Percentiles rank a stretch among this genome's conserved stretches.
Conservation (phyloP, 257 asterid species). For the Vinca minor region DNA sequence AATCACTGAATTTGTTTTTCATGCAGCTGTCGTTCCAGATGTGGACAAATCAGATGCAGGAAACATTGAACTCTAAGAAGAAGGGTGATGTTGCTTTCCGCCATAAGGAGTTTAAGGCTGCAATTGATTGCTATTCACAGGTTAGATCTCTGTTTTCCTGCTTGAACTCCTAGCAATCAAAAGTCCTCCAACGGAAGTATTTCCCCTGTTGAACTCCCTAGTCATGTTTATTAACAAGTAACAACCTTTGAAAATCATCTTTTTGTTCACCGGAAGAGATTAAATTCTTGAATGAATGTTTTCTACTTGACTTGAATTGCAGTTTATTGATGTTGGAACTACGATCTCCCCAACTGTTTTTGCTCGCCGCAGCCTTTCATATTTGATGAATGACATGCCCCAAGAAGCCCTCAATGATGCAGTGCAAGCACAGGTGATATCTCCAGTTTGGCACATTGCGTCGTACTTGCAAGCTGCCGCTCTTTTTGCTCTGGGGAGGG, state of each 20-base stretch:
- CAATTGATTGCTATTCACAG: conserved; percentile 36
- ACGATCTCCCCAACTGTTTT: conserved; percentile 42
- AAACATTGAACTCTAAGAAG: conserved; percentile 37
- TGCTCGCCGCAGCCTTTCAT: conserved; percentile 50
- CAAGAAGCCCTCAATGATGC: conserved; percentile 81
- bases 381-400: conserved; percentile 68
- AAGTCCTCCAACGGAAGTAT: too few species aligned
- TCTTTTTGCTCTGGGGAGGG: conserved; percentile 68
- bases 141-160: conserved; percentile 17
- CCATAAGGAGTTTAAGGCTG: conserved; percentile 37
- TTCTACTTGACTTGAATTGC: conserved; percentile 10
- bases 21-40: conserved; percentile 43
- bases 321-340: conserved; percentile 39
- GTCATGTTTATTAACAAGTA: too few species aligned
- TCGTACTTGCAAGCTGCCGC: conserved; percentile 77
- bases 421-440: conserved; percentile 69
- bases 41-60: conserved; percentile 52
- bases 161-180: too few species aligned
- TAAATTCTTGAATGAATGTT: conserved; percentile 3
- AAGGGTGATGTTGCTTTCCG: conserved; percentile 42
- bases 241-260: too few species aligned
- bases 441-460: conserved; percentile 83
- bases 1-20: conserved; percentile 3
- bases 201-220: too few species aligned
- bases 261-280: neutral